Evolutionary conservation across 2,329 filamentous ascomycete genomes (phyloP).

Genomic region (Hypocrella siamensis): DNA sequence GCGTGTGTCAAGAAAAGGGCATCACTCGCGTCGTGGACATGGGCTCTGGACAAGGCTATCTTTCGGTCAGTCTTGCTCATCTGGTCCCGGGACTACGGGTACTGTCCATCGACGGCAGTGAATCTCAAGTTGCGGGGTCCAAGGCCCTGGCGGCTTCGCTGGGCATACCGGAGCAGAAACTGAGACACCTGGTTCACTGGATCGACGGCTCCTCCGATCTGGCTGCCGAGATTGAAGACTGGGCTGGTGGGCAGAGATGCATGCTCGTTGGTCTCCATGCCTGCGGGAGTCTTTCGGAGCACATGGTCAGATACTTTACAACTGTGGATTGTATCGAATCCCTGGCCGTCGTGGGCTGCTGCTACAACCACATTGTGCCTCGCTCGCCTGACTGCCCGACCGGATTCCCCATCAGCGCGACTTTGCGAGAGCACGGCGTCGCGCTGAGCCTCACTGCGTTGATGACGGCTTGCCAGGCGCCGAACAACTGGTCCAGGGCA

Average conservation of each 20-base stretch:
- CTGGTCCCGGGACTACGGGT: constrained; percentile 12
- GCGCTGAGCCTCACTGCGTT: constrained; percentile 14
- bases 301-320: constrained; percentile 16
- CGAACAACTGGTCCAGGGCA: constrained; percentile 15
- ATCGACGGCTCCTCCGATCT: constrained; percentile 12
- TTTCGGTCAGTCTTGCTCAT: constrained; percentile 13
- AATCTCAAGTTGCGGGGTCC: constrained; percentile 13
- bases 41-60: constrained; percentile 15
- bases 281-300: constrained; percentile 16
- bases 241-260: constrained; percentile 12
- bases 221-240: constrained; percentile 9
- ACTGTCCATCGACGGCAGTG: constrained; percentile 16
- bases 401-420: constrained; percentile 21
- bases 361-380: constrained; percentile 17
- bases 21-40: constrained; percentile 13
- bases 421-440: constrained; percentile 8
- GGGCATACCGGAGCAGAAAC: constrained; percentile 7
- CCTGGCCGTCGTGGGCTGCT: constrained; percentile 15
- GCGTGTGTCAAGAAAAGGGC: constrained; percentile 8
- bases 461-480: constrained; percentile 17
- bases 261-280: constrained; percentile 17
- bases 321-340: constrained; percentile 7
- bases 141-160: constrained; percentile 9
- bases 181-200: constrained; percentile 12
- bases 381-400: constrained; percentile 19